These are phyloP conservation scores for Torulaspora globosa DNA, from an alignment of 1,139 yeast species.

Conservation along the genomic window DNA sequence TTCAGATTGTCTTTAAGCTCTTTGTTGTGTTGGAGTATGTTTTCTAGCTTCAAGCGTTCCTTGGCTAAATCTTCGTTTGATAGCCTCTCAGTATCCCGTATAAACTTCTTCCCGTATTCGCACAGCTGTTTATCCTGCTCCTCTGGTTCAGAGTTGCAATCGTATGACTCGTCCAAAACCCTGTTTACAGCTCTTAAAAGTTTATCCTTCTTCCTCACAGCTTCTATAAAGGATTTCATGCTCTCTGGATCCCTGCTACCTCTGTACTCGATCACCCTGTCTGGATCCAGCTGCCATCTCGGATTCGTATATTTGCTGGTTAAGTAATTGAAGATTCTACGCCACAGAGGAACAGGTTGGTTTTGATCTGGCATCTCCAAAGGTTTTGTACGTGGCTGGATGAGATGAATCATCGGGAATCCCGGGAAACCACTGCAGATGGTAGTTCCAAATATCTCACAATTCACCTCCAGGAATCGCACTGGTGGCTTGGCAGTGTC, in stretches of 20 bases:
- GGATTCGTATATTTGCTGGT: slow-evolving; percentile 15
- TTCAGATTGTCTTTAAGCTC: slow-evolving; percentile 6
- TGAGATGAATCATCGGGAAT: slow-evolving; percentile 34
- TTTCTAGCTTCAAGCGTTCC: slow-evolving; percentile 16
- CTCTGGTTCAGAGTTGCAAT: slow-evolving; percentile 12
- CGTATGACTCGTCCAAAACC: slow-evolving; percentile 10
- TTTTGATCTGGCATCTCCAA: slow-evolving; percentile 4
- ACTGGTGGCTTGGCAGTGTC: slow-evolving; percentile 17
- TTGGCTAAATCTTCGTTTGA: slow-evolving; percentile 2
- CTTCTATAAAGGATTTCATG: slow-evolving; percentile 24
- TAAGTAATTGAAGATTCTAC: slow-evolving; percentile 13
- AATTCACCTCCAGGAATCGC: slow-evolving; percentile 33
- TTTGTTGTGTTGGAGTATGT: slow-evolving; percentile 13
- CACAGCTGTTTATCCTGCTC: slow-evolving; percentile 12
- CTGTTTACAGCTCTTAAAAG: slow-evolving; percentile 4
- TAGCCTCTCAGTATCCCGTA: slow-evolving; percentile 1
- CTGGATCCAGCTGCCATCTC: slow-evolving; percentile 21
- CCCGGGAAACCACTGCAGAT: slow-evolving; percentile 35
- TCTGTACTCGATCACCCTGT: slow-evolving; percentile 25
- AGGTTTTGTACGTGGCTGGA: slow-evolving; percentile 22
- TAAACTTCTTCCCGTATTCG: slow-evolving; percentile 16
- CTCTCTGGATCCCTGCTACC: slow-evolving; percentile 28
- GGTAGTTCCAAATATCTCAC: slow-evolving; percentile 33
- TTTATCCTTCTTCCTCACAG: slow-evolving; percentile 15
- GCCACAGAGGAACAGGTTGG: slow-evolving; percentile 6